phyloP scores from a whole-genome alignment of 805 yeast genomes.

The Lipomyces chichibuensis region DNA sequence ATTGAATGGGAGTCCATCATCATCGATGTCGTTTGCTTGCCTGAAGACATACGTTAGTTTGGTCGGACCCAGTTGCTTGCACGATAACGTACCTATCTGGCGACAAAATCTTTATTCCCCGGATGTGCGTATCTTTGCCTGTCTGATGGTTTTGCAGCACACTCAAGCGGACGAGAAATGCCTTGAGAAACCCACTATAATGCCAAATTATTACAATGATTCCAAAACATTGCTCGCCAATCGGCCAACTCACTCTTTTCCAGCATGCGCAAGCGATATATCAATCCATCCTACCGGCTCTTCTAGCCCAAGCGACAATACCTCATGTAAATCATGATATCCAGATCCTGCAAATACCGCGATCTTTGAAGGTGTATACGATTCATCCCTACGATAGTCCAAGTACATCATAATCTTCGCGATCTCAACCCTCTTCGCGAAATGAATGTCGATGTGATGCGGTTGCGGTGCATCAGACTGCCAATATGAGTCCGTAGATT shows the following conservation, averaged over 20 bases:
- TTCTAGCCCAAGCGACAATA: slow-evolving; percentile 58
- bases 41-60: neutral
- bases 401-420: slow-evolving; percentile 71
- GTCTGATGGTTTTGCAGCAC: slow-evolving; percentile 83
- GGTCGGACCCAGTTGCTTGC: slow-evolving; percentile 24
- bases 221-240: neutral
- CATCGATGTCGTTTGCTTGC: slow-evolving; percentile 22
- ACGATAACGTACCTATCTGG: slow-evolving; percentile 44
- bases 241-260: slow-evolving; percentile 47
- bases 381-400: slow-evolving; percentile 76
- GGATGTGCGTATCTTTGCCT: slow-evolving; percentile 91
- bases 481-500: slow-evolving; percentile 78
- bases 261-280: slow-evolving; percentile 58
- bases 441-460: slow-evolving; percentile 76
- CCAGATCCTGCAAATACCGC: slow-evolving; percentile 74
- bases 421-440: slow-evolving; percentile 73
- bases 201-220: neutral
- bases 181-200: slow-evolving; percentile 56
- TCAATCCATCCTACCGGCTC: slow-evolving; percentile 82
- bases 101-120: slow-evolving; percentile 69
- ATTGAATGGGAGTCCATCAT: slow-evolving; percentile 40
- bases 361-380: slow-evolving; percentile 83
- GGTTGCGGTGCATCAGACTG: slow-evolving; percentile 94
- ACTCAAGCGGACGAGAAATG: slow-evolving; percentile 65
- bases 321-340: slow-evolving; percentile 73